Percentiles rank a stretch among this genome's conserved stretches.
Evolutionary conservation across 495 filamentous ascomycete species (phyloP).

Genomic region (Cercophora samala): DNA sequence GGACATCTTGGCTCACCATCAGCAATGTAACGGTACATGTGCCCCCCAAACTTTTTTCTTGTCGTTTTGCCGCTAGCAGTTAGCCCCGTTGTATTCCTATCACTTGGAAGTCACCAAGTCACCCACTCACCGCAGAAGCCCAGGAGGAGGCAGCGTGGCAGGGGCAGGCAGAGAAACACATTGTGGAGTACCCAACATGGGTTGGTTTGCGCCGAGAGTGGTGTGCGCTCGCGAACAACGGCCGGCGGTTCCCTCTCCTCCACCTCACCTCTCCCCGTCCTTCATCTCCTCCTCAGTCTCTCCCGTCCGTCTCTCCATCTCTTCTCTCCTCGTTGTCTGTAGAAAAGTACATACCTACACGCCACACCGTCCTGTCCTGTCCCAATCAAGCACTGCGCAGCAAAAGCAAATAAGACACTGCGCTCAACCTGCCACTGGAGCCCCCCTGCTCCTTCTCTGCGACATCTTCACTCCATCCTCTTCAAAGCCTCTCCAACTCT

Average conservation of each 20-base stretch:
- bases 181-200: slow-evolving; percentile 16
- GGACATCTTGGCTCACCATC: slow-evolving; percentile 8
- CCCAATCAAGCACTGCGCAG: slow-evolving; percentile 20
- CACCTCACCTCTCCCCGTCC: not conserved
- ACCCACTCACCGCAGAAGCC: not conserved
- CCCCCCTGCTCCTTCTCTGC: not conserved
- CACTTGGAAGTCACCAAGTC: slow-evolving; percentile 1
- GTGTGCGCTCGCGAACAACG: slow-evolving; percentile 6
- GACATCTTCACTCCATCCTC: not conserved
- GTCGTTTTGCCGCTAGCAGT: slow-evolving; percentile 7
- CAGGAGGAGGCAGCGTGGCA: not conserved
- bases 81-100: not conserved
- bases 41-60: slow-evolving; percentile 7
- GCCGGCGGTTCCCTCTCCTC: not conserved
- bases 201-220: not conserved
- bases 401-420: slow-evolving; percentile 21
- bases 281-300: not conserved
- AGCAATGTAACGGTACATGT: not conserved
- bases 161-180: not conserved
- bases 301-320: not conserved
- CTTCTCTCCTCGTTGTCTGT: not conserved
- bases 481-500: not conserved
- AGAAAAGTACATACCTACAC: not conserved
- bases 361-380: slow-evolving; percentile 19
- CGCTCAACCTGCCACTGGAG: not conserved